Evolutionary conservation across 1,284 basidiomycete species (phyloP).

Genomic region (Sanghuangporus weigelae): DNA sequence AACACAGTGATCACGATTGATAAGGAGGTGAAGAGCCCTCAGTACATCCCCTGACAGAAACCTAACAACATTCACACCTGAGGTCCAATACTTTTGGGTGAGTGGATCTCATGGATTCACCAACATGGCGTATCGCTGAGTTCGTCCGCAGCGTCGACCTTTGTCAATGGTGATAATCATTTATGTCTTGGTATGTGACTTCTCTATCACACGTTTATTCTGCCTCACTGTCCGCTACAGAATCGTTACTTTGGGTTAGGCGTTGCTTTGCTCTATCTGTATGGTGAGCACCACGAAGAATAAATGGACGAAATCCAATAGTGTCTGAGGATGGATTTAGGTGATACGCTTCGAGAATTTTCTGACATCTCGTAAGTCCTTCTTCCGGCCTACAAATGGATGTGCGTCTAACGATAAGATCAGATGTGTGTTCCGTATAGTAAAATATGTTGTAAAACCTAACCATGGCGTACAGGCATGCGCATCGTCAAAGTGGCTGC

Average conservation of each 20-base stretch:
- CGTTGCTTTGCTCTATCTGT: not conserved
- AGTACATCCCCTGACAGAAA: not conserved
- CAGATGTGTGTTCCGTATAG: not conserved
- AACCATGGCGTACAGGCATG: not conserved
- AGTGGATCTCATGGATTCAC: not conserved
- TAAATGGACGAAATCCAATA: not conserved
- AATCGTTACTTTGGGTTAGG: not conserved
- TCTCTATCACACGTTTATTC: not conserved
- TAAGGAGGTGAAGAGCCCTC: not conserved
- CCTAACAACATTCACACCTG: not conserved
- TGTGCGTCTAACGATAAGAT: not conserved
- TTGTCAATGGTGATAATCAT: not conserved
- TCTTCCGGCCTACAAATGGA: not conserved
- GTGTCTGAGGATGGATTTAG: not conserved
- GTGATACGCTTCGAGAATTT: not conserved
- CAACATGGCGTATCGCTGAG: not conserved
- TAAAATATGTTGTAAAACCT: not conserved
- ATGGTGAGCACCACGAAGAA: not conserved
- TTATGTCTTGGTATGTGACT: not conserved
- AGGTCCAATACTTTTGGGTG: not conserved
- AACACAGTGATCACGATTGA: not conserved
- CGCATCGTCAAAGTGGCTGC: not conserved
- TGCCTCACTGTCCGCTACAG: not conserved
- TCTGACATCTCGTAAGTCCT: not conserved
- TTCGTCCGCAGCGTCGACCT: not conserved